Evolutionary conservation across 108 stramenopile species (phyloP).

Genomic region (Skeletonema potamos): DNA sequence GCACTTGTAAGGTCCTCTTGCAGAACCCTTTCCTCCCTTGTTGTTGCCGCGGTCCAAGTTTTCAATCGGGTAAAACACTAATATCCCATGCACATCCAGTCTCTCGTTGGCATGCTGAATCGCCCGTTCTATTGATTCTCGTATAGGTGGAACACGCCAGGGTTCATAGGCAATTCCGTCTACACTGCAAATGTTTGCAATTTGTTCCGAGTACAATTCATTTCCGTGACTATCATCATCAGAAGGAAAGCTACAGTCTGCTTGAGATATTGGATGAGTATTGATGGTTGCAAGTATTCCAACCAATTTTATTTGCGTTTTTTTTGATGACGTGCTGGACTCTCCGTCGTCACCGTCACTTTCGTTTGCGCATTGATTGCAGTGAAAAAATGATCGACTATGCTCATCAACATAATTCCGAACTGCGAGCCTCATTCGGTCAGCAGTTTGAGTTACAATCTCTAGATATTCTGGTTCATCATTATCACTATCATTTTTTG

Average conservation of each 20-base stretch:
- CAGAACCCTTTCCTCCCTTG: background rate
- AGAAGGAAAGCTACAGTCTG: background rate
- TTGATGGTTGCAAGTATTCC: constrained; percentile 56
- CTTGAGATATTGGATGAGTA: background rate
- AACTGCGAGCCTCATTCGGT: constrained; percentile 42
- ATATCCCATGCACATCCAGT: constrained; percentile 84
- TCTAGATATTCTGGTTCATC: constrained; percentile 28
- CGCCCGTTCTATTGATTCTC: constrained; percentile 52
- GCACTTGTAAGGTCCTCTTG: constrained; percentile 57
- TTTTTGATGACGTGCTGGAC: background rate
- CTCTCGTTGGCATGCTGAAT: constrained; percentile 59
- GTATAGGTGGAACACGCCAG: constrained; percentile 50
- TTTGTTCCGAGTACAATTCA: constrained; percentile 82
- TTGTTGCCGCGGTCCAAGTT: constrained; percentile 5
- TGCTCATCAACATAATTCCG: constrained; percentile 43
- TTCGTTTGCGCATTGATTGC: background rate
- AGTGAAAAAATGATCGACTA: background rate
- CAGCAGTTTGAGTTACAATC: constrained; percentile 53
- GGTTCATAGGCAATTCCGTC: constrained; percentile 88
- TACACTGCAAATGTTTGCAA: constrained; percentile 61
- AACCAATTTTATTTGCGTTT: constrained; percentile 47
- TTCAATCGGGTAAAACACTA: constrained; percentile 95
- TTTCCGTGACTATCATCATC: constrained; percentile 12
- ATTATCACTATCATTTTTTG: background rate
- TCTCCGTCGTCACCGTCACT: background rate